Evolutionary conservation across 805 yeast genomes (phyloP).

Genomic region (Starmerella floris): DNA sequence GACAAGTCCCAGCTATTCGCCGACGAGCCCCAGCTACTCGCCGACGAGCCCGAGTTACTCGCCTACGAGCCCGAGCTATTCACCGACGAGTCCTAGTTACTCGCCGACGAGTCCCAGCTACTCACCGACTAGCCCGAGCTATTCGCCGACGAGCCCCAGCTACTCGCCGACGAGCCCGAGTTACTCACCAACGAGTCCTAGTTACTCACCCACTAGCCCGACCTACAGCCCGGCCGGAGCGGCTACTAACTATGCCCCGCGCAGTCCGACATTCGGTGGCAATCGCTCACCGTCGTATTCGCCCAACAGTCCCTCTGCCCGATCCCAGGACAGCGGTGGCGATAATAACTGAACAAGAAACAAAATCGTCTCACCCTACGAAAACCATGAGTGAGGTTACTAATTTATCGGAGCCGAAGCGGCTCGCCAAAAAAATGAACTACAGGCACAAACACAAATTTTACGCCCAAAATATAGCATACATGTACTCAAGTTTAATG

Average conservation of each 20-base stretch:
- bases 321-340: constrained; percentile 2
- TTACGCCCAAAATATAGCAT: background rate
- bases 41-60: constrained; percentile 71
- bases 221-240: constrained; percentile 3
- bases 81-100: constrained; percentile 65
- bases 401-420: background rate
- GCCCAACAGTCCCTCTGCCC: constrained; percentile 35
- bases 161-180: constrained; percentile 64
- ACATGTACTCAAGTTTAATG: background rate
- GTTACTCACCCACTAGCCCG: constrained; percentile 37
- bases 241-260: constrained; percentile 7
- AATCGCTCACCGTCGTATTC: constrained; percentile 30
- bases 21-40: constrained; percentile 66
- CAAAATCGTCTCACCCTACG: background rate
- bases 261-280: background rate
- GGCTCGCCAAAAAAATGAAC: background rate
- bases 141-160: constrained; percentile 62
- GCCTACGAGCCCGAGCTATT: constrained; percentile 56
- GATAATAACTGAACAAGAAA: background rate
- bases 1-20: constrained; percentile 56
- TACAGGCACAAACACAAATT: background rate
- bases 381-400: background rate
- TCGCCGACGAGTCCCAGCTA: constrained; percentile 62
- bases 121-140: constrained; percentile 49
- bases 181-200: constrained; percentile 42